Conservation (phyloP, 495 filamentous ascomycete genomes). For the Penicillium bialowiezense region DNA sequence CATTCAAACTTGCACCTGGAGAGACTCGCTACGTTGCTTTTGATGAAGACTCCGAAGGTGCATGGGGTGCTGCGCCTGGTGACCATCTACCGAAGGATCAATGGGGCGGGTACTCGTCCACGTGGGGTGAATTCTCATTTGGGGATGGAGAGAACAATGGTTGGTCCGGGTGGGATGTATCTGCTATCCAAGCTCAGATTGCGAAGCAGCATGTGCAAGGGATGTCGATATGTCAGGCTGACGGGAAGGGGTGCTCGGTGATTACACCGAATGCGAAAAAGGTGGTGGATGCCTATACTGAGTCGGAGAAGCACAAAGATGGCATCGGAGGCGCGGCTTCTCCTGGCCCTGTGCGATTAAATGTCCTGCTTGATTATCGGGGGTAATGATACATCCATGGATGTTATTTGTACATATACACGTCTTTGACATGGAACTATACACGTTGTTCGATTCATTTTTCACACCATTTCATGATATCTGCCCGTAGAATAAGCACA, state of each 20-base stretch:
- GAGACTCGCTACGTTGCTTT: slow-evolving; percentile 47
- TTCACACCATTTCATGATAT: too few species aligned
- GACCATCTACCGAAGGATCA: slow-evolving; percentile 29
- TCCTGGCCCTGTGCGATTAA: slow-evolving; percentile 30
- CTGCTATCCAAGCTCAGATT: slow-evolving; percentile 43
- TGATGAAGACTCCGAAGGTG: slow-evolving; percentile 44
- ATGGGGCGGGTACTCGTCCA: slow-evolving; percentile 39
- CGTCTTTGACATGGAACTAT: too few species aligned
- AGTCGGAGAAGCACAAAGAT: slow-evolving; percentile 26
- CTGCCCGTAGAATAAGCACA: too few species aligned
- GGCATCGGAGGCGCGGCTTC: slow-evolving; percentile 34
- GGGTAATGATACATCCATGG: slow-evolving; percentile 12
- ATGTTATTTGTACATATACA: slow-evolving; percentile 2
- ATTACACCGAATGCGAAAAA: slow-evolving; percentile 28
- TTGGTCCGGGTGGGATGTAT: slow-evolving; percentile 46
- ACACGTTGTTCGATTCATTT: too few species aligned
- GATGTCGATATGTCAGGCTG: slow-evolving; percentile 35
- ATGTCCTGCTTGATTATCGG: slow-evolving; percentile 30
- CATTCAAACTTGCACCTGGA: slow-evolving; percentile 40
- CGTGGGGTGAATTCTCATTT: slow-evolving; percentile 47
- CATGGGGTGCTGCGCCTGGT: slow-evolving; percentile 37
- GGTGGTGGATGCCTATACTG: slow-evolving; percentile 34
- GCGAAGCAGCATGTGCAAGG: slow-evolving; percentile 32
- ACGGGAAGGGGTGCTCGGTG: slow-evolving; percentile 30
- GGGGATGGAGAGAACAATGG: slow-evolving; percentile 32